Evolutionary conservation across 768 basidiomycete species (phyloP), one percentile per base, ranked within the genome.

Genomic region (Suillus tomentosus): DNA sequence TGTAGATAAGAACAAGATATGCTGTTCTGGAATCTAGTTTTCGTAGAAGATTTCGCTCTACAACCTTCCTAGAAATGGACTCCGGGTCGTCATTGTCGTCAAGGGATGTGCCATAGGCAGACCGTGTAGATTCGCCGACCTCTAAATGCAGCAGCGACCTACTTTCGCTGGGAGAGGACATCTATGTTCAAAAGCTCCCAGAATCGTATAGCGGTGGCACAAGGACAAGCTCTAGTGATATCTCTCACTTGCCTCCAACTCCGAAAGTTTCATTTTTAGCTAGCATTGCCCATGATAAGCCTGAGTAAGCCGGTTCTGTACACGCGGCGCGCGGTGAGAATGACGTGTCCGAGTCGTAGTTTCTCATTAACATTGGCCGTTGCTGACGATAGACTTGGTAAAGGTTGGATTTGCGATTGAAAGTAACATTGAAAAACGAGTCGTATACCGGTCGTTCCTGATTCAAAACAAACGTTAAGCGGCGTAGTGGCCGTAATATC

Each of bases 1-100:
- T 79, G 62, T 81, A 81, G 42, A 82, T 79, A 43, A 80, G 64
- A 45, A 81, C 73, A 15, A 81, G 71, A 61, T 81, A 80, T 22
- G 75, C 75, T 77, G 81, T 78, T 37, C 80, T 72, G 24, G 69
- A 34, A 62, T 81, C 79, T 22, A 82, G 70, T 67, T 82, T 81
- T 39, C 73, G 66, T 27, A 81, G 65, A 22, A 82, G 73, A 72
- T 76, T 80, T 64, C 70, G 73, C 71, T 82, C 81, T 36, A 82
- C 64, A 22, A 57, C 60, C 69, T 71, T 73, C 50, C 81, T 72
- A n/a, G 57, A 58, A 5, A 27, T 19, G 24, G 24, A 42, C 24
- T 58, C 57, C 9, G 39, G 57, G 24, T 58, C 57, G 17, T 58
- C 40, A 58, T 42, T 42, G 57, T 10, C 42, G 24, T 27, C 11